Evolutionary conservation across 768 basidiomycete species (phyloP), one percentile per base, ranked within the genome.

Genomic region (Pleurotus sapidus): DNA sequence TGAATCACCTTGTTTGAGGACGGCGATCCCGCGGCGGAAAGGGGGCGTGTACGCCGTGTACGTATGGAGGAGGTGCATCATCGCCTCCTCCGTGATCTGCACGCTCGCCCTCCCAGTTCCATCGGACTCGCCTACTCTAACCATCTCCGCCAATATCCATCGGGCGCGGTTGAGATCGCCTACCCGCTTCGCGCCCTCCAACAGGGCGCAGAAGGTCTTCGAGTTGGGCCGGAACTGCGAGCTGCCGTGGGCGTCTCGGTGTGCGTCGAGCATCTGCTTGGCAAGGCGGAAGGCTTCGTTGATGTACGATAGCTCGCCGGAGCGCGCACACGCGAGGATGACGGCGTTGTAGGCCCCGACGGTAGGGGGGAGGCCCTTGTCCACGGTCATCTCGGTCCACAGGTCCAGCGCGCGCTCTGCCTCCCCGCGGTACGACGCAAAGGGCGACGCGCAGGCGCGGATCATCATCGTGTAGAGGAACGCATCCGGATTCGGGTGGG

Each of bases 341-440:
- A 91, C 72, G 0, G 93, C 93, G 59, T 87, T 87, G 67, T 93
- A 99, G 3, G 92, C 79, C 3, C 76, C 82, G 1, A 76, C 75
- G 0, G 84, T 86, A 0, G 95, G 93, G 9, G 71, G 59, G 12
- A 94, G 70, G 2, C 75, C 62, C 27, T 81, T 80, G 64, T 93
- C 91, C 1, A 82, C 70, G 2, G 89, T 91, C 93, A 98, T 94
- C 69, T 98, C 96, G 23, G 82, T 86, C 84, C 91, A 97, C 0
- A 98, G 77, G 67, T 99, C 97, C 57, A 96, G 76, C 0, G 96
- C 97, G 43, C 91, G 87, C 67, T 97, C 93, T 0, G 94, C 92
- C 61, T 95, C 89, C 1, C 89, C 84, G n/a, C 72, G 63, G 38
- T 74, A 72, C 11, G 80, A 69, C 20, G 74, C 74, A 1, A 77